Evolutionary conservation across 2,329 filamentous ascomycete species (phyloP).

Genomic region (Aspergillus sclerotialis): DNA sequence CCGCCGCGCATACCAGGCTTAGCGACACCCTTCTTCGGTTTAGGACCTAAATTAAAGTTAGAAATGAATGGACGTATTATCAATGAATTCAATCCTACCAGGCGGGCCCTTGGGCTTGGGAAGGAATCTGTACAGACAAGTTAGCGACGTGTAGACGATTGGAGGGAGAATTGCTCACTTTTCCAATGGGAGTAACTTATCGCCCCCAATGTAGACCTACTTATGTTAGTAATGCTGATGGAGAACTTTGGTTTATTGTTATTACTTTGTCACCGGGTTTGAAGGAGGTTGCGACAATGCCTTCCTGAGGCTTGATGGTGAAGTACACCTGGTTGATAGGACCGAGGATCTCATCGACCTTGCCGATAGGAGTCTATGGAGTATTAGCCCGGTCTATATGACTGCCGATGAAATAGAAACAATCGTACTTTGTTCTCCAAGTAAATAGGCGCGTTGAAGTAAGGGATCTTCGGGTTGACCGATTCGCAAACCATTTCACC

Average conservation of each 20-base stretch:
- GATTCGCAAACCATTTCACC: conserved; percentile 97
- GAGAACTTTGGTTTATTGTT: too few relatives aligned
- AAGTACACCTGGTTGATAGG: conserved; percentile 98
- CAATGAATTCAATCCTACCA: conserved; percentile 27
- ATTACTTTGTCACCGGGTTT: conserved; percentile 93
- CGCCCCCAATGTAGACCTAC: conserved; percentile 91
- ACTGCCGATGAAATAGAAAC: background rate
- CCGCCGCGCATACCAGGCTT: conserved; percentile 42
- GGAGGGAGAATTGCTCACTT: conserved; percentile 44
- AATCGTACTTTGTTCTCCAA: conserved; percentile 84
- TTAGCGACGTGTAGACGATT: conserved; percentile 8
- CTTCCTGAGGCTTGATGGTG: conserved; percentile 94
- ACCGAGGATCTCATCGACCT: conserved; percentile 95
- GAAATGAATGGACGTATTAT: conserved; percentile 7
- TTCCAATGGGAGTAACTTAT: conserved; percentile 91
- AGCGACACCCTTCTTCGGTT: conserved; percentile 60
- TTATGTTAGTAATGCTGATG: too few relatives aligned
- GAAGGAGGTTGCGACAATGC: conserved; percentile 91
- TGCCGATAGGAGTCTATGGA: conserved; percentile 71
- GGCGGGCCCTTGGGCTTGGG: conserved; percentile 77
- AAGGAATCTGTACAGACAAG: conserved; percentile 57
- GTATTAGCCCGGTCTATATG: conserved; percentile 10
- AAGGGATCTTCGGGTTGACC: conserved; percentile 90
- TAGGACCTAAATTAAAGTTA: conserved; percentile 48
- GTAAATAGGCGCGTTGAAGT: conserved; percentile 98